These are phyloP conservation scores for Trichoderma erinaceum DNA, from an alignment of 495 filamentous ascomycete species.

Conservation along the genomic window DNA sequence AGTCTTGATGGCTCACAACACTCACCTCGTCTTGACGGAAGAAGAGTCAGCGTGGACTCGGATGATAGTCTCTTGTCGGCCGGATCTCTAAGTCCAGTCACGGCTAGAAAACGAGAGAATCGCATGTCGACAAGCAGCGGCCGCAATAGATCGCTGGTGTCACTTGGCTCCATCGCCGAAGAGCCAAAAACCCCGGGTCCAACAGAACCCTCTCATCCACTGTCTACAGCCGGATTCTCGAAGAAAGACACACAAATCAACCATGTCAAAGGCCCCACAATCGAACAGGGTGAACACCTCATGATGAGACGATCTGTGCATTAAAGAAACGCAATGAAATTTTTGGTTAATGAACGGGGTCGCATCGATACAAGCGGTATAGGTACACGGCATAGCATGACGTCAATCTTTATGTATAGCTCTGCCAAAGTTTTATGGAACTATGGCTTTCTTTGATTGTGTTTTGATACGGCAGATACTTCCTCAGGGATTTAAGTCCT, in stretches of 20 bases:
- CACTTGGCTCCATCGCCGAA: conserved; percentile 14
- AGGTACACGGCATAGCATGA: background rate
- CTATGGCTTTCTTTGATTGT: background rate
- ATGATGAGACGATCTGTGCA: conserved; percentile 2
- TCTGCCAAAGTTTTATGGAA: background rate
- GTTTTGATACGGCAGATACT: background rate
- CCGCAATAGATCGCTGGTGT: conserved; percentile 9
- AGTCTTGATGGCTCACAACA: conserved; percentile 31
- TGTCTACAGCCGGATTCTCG: background rate
- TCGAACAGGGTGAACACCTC: conserved; percentile 5
- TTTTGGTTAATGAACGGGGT: background rate
- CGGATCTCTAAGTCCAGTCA: conserved; percentile 5
- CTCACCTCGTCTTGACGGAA: conserved; percentile 23
- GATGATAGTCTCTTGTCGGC: conserved; percentile 8
- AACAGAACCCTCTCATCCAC: background rate
- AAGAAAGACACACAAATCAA: background rate
- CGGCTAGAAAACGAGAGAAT: conserved; percentile 12
- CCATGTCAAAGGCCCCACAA: background rate
- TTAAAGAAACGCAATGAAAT: background rate
- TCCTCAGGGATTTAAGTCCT: too few relatives aligned
- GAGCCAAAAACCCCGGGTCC: conserved; percentile 11
- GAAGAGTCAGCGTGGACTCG: background rate
- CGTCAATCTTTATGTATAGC: background rate
- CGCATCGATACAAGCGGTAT: background rate
- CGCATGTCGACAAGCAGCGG: conserved; percentile 1